Base-by-base conservation (phyloP, 345 rosid species). In the Clausena lansium region DNA sequence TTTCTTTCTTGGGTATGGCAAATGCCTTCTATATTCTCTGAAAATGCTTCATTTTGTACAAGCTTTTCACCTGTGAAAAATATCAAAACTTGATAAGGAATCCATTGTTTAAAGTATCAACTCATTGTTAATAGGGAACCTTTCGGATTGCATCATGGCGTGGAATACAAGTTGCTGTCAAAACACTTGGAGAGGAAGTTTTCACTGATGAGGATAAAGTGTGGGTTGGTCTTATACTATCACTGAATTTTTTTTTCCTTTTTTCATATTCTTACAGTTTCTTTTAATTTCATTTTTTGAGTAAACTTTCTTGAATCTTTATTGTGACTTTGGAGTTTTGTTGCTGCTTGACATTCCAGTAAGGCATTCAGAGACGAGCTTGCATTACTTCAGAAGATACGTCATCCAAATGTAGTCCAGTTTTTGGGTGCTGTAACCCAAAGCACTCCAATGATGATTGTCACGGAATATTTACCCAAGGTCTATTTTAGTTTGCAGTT, bases 391-490 rank as follows among this genome's bases (percentile, higher is more conserved):
- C 96, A 93, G 84, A 93, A 89, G 89, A 83, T 91, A 78, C 94
- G 92, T 33, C 96, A 90, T 83, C 98, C 96, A 24, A 93, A 91
- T 82, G 93, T 93, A 70, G 98, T 93, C 64, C 98, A 91, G 84
- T 93, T 93, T 85, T 63, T 91, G 78, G 94, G 96, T 73, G 98
- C 98, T 79, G 94, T 93, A 66, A 93, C 98, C 45, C 96, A 93
- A 79, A 89, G 94, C 82, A 89, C 88, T 80, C 96, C 94, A 19
- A 93, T 93, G 98, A 90, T 90, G 90, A 91, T 91, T 76, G 91
- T 93, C 80, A 93, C 96, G 13, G 96, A 93, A 67, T 93, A 86
- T 85, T 82, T 91, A 81, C 87, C 89, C 1, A 88, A 90, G 94
- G 98, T 93, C 76, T 9, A 22, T 52, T 65, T 70, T 24, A 19